Percentiles rank a stretch among this genome's conserved stretches.
These are phyloP conservation scores for Carex pumila DNA, from an alignment of 176 grass and related monocot species.

Conservation along the genomic window DNA sequence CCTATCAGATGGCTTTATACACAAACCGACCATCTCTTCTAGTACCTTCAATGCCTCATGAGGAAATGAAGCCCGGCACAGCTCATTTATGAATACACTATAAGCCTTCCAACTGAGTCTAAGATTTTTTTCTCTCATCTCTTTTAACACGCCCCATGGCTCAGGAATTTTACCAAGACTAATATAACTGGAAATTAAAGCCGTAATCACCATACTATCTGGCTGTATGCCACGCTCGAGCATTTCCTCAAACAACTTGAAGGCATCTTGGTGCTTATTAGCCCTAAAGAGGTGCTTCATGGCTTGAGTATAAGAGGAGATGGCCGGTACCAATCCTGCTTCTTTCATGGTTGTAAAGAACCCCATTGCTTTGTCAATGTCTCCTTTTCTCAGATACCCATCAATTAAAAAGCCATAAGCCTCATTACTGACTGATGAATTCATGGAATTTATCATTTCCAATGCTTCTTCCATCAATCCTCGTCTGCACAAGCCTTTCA, in stretches of 20 bases:
- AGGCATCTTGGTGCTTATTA: constrained; percentile 46
- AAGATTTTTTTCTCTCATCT: constrained; percentile 38
- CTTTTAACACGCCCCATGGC: constrained; percentile 50
- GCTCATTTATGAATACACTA: constrained; percentile 65
- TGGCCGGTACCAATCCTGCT: constrained; percentile 31
- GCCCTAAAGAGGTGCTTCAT: constrained; percentile 60
- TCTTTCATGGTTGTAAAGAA: constrained; percentile 51
- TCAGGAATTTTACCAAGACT: constrained; percentile 45
- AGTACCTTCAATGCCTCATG: constrained; percentile 56
- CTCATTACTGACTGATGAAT: constrained; percentile 21
- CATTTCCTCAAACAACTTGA: constrained; percentile 62
- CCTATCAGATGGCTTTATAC: constrained; percentile 39
- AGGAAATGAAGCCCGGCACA: constrained; percentile 62
- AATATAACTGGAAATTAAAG: constrained; percentile 55
- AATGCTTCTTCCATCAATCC: constrained; percentile 55
- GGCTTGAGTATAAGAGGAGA: constrained; percentile 71
- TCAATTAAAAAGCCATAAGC: constrained; percentile 45
- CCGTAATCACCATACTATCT: constrained; percentile 50
- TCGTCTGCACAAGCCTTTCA: constrained; percentile 55
- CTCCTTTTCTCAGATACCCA: constrained; percentile 53
- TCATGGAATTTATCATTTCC: constrained; percentile 34
- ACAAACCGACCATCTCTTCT: constrained; percentile 41
- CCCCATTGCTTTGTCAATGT: constrained; percentile 40
- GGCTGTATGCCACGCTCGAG: constrained; percentile 39
- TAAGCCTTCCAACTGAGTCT: constrained; percentile 60